phyloP scores from a whole-genome alignment of 2,329 filamentous ascomycete genomes.

The Fusarium sp. region DNA sequence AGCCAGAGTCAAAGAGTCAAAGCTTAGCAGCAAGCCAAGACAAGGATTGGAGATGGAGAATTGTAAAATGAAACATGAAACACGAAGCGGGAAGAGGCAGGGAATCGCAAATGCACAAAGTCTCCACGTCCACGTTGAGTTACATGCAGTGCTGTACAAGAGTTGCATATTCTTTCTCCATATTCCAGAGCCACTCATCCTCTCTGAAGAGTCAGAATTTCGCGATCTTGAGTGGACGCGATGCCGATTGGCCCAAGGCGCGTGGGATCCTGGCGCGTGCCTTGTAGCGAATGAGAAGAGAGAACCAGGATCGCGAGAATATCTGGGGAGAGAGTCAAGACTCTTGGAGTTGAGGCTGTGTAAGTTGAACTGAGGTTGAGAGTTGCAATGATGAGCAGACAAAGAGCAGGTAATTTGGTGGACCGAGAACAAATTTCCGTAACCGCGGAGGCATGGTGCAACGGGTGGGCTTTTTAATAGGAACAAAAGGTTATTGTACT shows the following conservation, averaged over 20 bases:
- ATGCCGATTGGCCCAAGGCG: slow-evolving; percentile 33
- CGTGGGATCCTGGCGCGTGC: slow-evolving; percentile 43
- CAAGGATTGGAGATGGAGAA: slow-evolving; percentile 30
- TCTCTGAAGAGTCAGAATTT: background rate
- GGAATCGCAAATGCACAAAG: slow-evolving; percentile 4
- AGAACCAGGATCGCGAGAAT: slow-evolving; percentile 17
- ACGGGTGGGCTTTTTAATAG: slow-evolving; percentile 34
- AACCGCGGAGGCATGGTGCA: slow-evolving; percentile 45
- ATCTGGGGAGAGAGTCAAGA: background rate
- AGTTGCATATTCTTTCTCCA: slow-evolving; percentile 22
- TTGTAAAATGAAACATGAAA: slow-evolving; percentile 39
- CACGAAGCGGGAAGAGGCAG: slow-evolving; percentile 34
- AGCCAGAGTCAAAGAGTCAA: slow-evolving; percentile 31
- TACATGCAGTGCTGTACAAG: background rate
- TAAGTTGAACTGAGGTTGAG: slow-evolving; percentile 4
- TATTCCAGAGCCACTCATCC: slow-evolving; percentile 32
- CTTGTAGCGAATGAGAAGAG: slow-evolving; percentile 38
- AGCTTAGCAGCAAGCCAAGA: slow-evolving; percentile 13
- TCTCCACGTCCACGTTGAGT: slow-evolving; percentile 19
- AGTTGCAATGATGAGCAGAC: background rate
- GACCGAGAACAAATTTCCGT: slow-evolving; percentile 44
- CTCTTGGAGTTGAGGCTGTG: slow-evolving; percentile 30
- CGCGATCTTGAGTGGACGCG: slow-evolving; percentile 29
- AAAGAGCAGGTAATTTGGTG: slow-evolving; percentile 13
- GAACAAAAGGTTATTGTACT: background rate